Evolutionary conservation across 441 rosid species (phyloP).

Genomic region (Pelargonium citronellum): DNA sequence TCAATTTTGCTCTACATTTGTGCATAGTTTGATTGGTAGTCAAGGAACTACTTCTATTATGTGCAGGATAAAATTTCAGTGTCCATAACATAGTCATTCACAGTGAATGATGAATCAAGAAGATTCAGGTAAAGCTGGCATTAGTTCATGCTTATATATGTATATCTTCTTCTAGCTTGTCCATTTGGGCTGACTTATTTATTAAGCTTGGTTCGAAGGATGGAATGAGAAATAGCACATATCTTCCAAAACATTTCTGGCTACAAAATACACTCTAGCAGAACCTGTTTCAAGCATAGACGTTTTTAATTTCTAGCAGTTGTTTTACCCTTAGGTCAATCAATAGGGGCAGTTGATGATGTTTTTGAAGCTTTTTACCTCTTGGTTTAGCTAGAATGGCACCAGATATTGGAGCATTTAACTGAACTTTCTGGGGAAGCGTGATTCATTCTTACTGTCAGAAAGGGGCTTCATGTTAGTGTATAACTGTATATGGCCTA

Average conservation of each 20-base stretch:
- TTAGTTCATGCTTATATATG: not conserved
- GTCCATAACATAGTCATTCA: constrained; percentile 2
- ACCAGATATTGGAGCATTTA: not conserved
- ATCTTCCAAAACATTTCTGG: constrained; percentile 6
- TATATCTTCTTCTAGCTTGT: not conserved
- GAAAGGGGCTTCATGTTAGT: no score
- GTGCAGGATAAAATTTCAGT: constrained; percentile 10
- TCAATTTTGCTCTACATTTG: not conserved
- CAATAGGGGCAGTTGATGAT: no score
- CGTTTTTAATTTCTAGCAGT: not conserved
- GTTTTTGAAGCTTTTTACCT: no score
- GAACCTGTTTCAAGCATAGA: not conserved
- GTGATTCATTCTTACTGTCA: not conserved
- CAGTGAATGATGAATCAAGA: not conserved
- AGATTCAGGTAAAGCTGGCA: constrained; percentile 1
- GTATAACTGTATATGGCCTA: not conserved
- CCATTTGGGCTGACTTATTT: no score
- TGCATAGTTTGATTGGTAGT: constrained; percentile 8
- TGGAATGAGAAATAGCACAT: not conserved
- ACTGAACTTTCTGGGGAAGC: not conserved
- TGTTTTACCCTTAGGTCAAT: not conserved
- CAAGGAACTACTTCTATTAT: constrained; percentile 6
- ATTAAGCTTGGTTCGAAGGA: not conserved
- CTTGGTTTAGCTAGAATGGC: no score
- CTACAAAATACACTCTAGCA: not conserved